phyloP scores from a whole-genome alignment of 2,329 filamentous ascomycete genomes.

The Alternaria ethzedia region DNA sequence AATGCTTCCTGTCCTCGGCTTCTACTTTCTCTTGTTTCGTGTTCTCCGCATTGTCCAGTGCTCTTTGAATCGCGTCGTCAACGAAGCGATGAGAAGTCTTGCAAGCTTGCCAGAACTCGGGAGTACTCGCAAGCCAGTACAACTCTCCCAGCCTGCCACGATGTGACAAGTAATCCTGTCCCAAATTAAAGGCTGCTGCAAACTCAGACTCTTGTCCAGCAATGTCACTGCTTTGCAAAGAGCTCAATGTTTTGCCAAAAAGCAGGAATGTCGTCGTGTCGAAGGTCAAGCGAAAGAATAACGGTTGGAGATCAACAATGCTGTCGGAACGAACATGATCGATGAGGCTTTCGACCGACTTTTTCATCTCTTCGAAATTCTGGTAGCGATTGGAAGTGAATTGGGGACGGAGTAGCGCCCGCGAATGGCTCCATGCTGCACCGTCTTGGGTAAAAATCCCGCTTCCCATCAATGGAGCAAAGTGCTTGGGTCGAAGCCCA shows the following conservation, averaged over 20 bases:
- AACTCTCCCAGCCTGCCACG: constrained; percentile 29
- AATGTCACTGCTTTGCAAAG: constrained; percentile 18
- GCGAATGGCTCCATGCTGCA: constrained; percentile 34
- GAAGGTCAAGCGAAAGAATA: constrained; percentile 50
- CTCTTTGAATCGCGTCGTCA: constrained; percentile 27
- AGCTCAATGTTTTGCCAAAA: constrained; percentile 42
- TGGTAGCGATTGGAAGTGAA: constrained; percentile 43
- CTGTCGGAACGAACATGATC: constrained; percentile 15
- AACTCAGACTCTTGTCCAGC: constrained; percentile 23
- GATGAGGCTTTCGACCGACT: constrained; percentile 23
- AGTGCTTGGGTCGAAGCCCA: constrained; percentile 4
- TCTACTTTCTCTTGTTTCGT: constrained; percentile 11
- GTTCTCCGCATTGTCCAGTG: constrained; percentile 22
- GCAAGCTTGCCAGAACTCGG: constrained; percentile 19
- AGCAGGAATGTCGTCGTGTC: constrained; percentile 45
- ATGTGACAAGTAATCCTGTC: constrained; percentile 19
- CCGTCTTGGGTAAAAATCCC: constrained; percentile 31
- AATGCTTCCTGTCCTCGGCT: constrained; percentile 43
- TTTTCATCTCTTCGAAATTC: constrained; percentile 39
- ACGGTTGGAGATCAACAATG: constrained; percentile 44
- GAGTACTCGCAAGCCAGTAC: constrained; percentile 38
- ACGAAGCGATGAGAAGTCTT: constrained; percentile 13
- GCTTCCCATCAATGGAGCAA: constrained; percentile 18
- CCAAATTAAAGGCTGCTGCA: constrained; percentile 25
- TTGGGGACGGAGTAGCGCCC: constrained; percentile 42